phyloP scores from a whole-genome alignment of 2,329 filamentous ascomycete species.

The Stagonosporopsis rhizophila region DNA sequence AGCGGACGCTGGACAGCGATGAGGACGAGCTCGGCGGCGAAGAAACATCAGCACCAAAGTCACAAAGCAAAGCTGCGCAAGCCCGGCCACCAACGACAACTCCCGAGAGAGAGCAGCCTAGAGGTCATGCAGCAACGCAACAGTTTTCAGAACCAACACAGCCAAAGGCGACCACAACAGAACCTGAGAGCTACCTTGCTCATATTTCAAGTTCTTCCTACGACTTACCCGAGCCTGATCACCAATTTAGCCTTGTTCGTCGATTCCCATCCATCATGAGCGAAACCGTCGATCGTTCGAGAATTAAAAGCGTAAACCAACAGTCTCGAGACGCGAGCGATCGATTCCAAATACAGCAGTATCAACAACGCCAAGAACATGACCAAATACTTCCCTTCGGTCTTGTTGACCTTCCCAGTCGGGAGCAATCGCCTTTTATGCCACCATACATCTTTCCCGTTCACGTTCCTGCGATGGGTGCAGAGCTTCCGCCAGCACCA shows the following conservation, averaged over 20 bases:
- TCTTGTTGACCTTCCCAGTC: slow-evolving; percentile 35
- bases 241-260: slow-evolving; percentile 21
- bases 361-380: slow-evolving; percentile 7
- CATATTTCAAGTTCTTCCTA: slow-evolving; percentile 19
- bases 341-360: not conserved
- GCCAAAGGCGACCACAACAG: slow-evolving; percentile 9
- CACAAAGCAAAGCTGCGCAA: not conserved
- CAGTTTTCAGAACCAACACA: not conserved
- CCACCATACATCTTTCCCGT: slow-evolving; percentile 31
- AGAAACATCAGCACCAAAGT: slow-evolving; percentile 6
- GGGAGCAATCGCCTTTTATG: slow-evolving; percentile 26
- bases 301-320: slow-evolving; percentile 5
- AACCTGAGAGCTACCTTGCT: slow-evolving; percentile 23
- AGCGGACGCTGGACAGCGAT: slow-evolving; percentile 36
- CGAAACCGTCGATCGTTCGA: slow-evolving; percentile 33
- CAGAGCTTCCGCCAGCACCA: slow-evolving; percentile 10
- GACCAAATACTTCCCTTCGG: slow-evolving; percentile 39
- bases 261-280: slow-evolving; percentile 25
- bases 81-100: not conserved
- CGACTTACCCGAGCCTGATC: slow-evolving; percentile 3
- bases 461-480: slow-evolving; percentile 34
- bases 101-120: not conserved
- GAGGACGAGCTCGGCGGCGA: slow-evolving; percentile 47
- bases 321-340: not conserved
- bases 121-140: slow-evolving; percentile 27